Base-by-base conservation (phyloP, 495 filamentous ascomycete species). In the Hyaloscypha finlandica region DNA sequence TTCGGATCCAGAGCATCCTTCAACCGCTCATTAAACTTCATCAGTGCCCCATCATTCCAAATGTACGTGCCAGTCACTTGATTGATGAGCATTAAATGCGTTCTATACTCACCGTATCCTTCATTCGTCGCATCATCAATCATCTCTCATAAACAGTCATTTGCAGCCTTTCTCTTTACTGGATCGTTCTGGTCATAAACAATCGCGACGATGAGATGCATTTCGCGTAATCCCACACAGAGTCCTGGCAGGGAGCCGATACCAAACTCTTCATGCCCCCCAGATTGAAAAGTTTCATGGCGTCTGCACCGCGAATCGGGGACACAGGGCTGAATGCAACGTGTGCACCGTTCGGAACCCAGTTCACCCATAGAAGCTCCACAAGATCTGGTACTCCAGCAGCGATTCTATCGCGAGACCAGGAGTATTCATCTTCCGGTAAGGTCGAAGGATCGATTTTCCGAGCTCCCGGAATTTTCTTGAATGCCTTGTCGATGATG, bases 1-100 rank as follows among this genome's bases (percentile, higher is more conserved):
- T 86, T 86, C 4, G 84, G 84, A 73, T 87, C 85, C 30, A 87
- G 68, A 8, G 82, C 78, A 65, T 88, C 79, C 76, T 86, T 86
- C 16, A 86, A 63, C 48, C 64, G 77, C 78, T 86, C 81, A 65
- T 84, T 84, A 54, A 87, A 81, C 71, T 77, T 81, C 78, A 81
- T 80, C 68, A 82, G 64, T 2, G 81, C 80, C 25, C 78, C 74
- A 59, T 85, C 77, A 65, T 84, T 84, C 75, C 77, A 87, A 55
- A 74, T 80, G 67, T 88, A 89, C n/a, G 82, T 85, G 8, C 72
- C 77, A 0, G 83, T 81, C n/a, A 89, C 79, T 73, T 86, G 85
- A 70, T 88, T 81, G 81, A 81, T 71, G 37, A 86, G 74, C 29
- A 79, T 76, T 8, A 89, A 61, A 72, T 88, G 85, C 2, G 85